Conservation (phyloP, 192 early-diverging fungal species). For the Coemansia sp. region DNA sequence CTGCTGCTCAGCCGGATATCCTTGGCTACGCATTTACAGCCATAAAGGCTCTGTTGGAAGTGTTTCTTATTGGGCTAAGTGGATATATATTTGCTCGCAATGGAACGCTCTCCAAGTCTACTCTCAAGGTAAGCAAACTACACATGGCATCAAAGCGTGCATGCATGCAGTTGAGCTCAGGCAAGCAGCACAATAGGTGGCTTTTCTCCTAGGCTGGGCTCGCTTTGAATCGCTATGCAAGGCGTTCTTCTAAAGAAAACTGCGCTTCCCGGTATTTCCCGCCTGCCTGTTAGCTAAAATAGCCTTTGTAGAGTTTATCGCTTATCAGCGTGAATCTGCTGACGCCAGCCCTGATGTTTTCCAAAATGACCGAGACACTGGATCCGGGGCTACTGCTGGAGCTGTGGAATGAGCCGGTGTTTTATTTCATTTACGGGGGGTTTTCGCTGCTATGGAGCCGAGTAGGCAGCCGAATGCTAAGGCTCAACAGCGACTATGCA, state of each 20-base stretch:
- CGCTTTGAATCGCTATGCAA: no score
- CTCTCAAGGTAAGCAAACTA: conserved; percentile 49
- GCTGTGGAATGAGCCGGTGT: conserved; percentile 70
- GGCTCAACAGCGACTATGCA: conserved; percentile 55
- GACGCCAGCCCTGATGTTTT: conserved; percentile 73
- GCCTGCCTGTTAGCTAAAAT: no score
- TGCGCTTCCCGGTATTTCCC: no score
- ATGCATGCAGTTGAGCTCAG: no score
- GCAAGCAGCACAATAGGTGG: no score
- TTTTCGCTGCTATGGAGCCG: conserved; percentile 47
- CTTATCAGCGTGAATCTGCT: conserved; percentile 69
- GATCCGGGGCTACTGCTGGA: conserved; percentile 61
- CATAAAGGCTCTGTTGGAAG: conserved; percentile 48
- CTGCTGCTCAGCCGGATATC: conserved; percentile 17
- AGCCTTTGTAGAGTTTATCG: conserved; percentile 41
- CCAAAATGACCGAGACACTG: conserved; percentile 69
- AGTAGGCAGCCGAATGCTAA: conserved; percentile 33
- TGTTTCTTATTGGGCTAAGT: conserved; percentile 48
- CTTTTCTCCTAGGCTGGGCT: no score
- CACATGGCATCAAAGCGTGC: not conserved
- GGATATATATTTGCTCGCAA: conserved; percentile 53
- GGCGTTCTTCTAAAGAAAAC: no score
- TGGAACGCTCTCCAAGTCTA: conserved; percentile 48
- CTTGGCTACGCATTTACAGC: conserved; percentile 47
- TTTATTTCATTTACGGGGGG: conserved; percentile 53